phyloP scores from a whole-genome alignment of 305 asterid genomes.

The Ilex paraguariensis region DNA sequence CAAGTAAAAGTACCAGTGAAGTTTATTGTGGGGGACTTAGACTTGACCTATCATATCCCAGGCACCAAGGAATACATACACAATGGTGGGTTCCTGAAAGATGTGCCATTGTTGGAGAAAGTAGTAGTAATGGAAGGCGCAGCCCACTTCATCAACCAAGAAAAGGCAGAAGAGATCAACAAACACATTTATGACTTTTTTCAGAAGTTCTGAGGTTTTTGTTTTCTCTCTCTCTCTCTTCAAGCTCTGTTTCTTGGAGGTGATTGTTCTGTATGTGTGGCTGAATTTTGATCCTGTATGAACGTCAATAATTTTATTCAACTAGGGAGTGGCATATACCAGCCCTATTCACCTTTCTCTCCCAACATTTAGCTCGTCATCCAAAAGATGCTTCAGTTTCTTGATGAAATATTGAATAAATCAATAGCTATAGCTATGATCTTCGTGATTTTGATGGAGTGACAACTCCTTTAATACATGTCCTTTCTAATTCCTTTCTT shows the following conservation, averaged over 20 bases:
- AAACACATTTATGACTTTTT: slow-evolving; percentile 10
- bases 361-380: no score
- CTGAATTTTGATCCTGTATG: no score
- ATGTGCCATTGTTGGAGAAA: slow-evolving; percentile 24
- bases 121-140: slow-evolving; percentile 14
- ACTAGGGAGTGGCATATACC: no score
- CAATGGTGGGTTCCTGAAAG: slow-evolving; percentile 20
- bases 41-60: slow-evolving; percentile 10
- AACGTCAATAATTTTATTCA: no score
- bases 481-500: no score
- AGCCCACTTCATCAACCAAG: slow-evolving; percentile 13
- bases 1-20: slow-evolving; percentile 17
- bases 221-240: not conserved
- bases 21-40: slow-evolving; percentile 21
- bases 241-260: not conserved
- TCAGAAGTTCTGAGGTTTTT: not conserved
- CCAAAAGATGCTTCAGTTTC: no score
- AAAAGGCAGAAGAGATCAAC: slow-evolving; percentile 19
- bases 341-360: no score
- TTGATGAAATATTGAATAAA: no score
- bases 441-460: no score
- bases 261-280: no score
- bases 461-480: no score
- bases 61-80: slow-evolving; percentile 21
- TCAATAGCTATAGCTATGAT: no score